These are phyloP conservation scores for Pythium periplocum DNA, from an alignment of 352 stramenopile genomes.

Conservation along the genomic window DNA sequence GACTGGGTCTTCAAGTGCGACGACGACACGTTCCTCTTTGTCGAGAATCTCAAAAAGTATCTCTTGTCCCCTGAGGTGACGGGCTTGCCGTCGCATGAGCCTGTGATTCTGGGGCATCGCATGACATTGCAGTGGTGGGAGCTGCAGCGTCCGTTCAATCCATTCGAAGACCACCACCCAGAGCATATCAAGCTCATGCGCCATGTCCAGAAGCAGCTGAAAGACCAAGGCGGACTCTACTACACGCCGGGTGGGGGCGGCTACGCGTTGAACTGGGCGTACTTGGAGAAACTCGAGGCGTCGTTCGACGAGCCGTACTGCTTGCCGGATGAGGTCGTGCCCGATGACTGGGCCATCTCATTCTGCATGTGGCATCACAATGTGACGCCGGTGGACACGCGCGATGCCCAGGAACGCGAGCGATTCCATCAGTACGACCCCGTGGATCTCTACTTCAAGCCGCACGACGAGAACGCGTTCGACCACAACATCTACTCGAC, in stretches of 20 bases:
- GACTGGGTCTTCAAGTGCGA: conserved; percentile 88
- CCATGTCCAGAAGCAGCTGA: conserved; percentile 41
- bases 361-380: conserved; percentile 81
- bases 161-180: conserved; percentile 59
- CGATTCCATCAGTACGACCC: conserved; percentile 85
- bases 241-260: conserved; percentile 79
- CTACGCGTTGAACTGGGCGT: conserved; percentile 83
- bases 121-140: conserved; percentile 88
- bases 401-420: conserved; percentile 60
- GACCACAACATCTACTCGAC: conserved; percentile 68
- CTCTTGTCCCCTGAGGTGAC: conserved; percentile 46
- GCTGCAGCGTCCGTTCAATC: conserved; percentile 64
- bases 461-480: conserved; percentile 63
- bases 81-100: conserved; percentile 24
- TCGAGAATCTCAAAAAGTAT: conserved; percentile 82
- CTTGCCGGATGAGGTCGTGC: conserved; percentile 59
- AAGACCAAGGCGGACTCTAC: conserved; percentile 51
- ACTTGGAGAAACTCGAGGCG: conserved; percentile 59
- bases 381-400: conserved; percentile 65
- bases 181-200: conserved; percentile 48
- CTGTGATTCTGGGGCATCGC: conserved; percentile 68
- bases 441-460: conserved; percentile 56
- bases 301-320: conserved; percentile 75
- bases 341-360: conserved; percentile 84
- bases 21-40: conserved; percentile 83